Evolutionary conservation across 2,329 filamentous ascomycete genomes (phyloP), one percentile per base, ranked within the genome.

Genomic region (Chaetothyriales sp.): DNA sequence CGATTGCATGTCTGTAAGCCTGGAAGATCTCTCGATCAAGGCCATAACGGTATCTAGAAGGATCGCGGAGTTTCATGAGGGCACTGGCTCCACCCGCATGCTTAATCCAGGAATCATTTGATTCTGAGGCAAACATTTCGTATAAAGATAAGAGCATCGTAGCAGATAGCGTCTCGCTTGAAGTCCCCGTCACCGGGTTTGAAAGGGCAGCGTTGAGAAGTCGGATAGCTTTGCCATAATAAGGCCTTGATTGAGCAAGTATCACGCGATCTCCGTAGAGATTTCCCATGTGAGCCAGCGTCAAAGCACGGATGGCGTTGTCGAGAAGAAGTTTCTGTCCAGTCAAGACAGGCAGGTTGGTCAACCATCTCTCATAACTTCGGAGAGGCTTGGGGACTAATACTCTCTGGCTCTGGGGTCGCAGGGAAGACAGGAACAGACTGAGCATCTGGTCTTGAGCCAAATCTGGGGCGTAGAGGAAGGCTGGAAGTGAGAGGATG

Each of bases 101-200:
- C n/a, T 61, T 61, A 4, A 68, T 56, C 66, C 67, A 70, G 4
- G 65, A 62, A 13, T 64, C 57, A 29, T 63, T 59, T n/a, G 61
- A 62, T n/a, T 65, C 67, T 40, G 62, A 65, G 29, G 63, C 60
- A 51, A 66, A 64, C 53, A 67, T 64, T 48, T 70, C 67, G 49
- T 66, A 69, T 37, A 68, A 60, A 4, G 61, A 65, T 5, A 69
- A 61, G 2, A 63, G 54, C 20, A 68, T 65, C 18, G 65, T 66
- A 1, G 67, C 63, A 7, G 64, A 63, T 2, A 70, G 52, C 5
- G 62, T 62, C 46, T 67, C 63, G 25, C 65, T 64, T 1, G 64
- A 64, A 51, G 62, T 61, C 0, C 63, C 64, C 4, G 58, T 60
- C 4, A 51, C 50, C 4, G 61, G 61, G 18, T 63, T 55, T n/a